These are phyloP conservation scores for Cryphonectria japonica DNA, from an alignment of 2,329 filamentous ascomycete species.

Conservation along the genomic window DNA sequence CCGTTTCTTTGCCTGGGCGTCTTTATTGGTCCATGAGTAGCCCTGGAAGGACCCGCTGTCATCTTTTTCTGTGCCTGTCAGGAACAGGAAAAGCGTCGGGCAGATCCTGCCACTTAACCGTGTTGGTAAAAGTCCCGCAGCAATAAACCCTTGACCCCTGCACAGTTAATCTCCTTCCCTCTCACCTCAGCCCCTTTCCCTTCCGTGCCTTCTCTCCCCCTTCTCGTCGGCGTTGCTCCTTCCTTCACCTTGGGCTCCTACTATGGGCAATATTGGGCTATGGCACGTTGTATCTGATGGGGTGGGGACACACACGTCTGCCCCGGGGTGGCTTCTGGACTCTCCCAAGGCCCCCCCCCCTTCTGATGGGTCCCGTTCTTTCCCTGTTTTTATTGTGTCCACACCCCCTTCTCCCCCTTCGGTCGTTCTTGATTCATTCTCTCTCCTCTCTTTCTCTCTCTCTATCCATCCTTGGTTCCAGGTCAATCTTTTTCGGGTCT, in stretches of 20 bases:
- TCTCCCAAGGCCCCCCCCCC: not conserved
- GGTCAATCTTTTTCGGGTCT: constrained; percentile 10
- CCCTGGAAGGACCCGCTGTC: not conserved
- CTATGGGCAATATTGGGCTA: not conserved
- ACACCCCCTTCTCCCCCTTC: not conserved
- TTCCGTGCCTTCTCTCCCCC: not conserved
- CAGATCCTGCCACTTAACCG: constrained; percentile 8
- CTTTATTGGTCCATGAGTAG: not conserved
- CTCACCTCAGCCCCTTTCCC: constrained; percentile 7
- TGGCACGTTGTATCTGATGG: not conserved
- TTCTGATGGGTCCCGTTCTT: not conserved
- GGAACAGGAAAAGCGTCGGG: constrained; percentile 18
- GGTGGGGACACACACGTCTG: not conserved
- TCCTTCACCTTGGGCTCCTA: not conserved
- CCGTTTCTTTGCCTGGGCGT: not conserved
- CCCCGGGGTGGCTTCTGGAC: not conserved
- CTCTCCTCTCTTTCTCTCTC: constrained; percentile 30
- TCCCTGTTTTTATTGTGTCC: constrained; percentile 10
- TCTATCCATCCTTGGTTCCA: constrained; percentile 13
- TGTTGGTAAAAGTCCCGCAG: not conserved
- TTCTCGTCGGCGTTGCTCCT: not conserved
- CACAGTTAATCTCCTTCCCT: not conserved
- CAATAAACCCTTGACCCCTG: not conserved
- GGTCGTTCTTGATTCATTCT: not conserved
- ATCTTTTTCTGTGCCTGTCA: constrained; percentile 1